These are phyloP conservation scores for Kazachstania martiniae DNA, from an alignment of 805 yeast genomes.

Conservation along the genomic window DNA sequence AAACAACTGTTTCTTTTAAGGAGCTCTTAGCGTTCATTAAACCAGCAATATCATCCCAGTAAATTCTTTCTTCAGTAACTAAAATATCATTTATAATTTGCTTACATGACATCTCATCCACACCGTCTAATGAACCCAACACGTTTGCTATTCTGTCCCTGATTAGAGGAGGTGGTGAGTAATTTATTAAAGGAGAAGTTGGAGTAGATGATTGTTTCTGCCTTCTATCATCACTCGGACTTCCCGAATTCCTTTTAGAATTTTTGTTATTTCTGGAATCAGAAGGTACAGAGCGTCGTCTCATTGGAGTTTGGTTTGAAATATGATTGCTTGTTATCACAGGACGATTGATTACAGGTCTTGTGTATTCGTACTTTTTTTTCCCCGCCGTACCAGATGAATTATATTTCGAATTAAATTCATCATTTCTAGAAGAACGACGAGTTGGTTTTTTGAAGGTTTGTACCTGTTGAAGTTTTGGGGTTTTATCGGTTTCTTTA, in stretches of 20 bases:
- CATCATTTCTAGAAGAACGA: too few species aligned
- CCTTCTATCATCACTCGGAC: too few species aligned
- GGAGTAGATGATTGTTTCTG: too few species aligned
- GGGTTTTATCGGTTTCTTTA: not conserved
- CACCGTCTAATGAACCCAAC: constrained; percentile 39
- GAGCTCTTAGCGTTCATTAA: constrained; percentile 78
- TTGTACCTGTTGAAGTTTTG: not conserved
- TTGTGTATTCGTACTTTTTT: constrained; percentile 1
- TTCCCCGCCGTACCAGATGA: not conserved
- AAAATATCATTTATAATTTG: constrained; percentile 86
- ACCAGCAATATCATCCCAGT: constrained; percentile 96
- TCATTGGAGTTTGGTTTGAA: too few species aligned
- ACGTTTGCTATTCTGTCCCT: constrained; percentile 7
- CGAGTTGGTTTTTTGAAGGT: too few species aligned
- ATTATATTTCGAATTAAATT: not conserved
- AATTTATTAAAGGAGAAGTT: not conserved
- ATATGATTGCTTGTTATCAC: not conserved
- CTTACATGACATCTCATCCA: constrained; percentile 67
- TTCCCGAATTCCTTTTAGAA: too few species aligned
- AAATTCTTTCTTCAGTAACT: constrained; percentile 83
- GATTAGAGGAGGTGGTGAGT: not conserved
- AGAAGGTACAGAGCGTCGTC: too few species aligned
- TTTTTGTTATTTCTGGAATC: too few species aligned
- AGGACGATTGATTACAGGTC: constrained; percentile 1
- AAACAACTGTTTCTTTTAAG: constrained; percentile 89